phyloP scores from a whole-genome alignment of 768 basidiomycete species.

The Xerocomellus amylosporus region DNA sequence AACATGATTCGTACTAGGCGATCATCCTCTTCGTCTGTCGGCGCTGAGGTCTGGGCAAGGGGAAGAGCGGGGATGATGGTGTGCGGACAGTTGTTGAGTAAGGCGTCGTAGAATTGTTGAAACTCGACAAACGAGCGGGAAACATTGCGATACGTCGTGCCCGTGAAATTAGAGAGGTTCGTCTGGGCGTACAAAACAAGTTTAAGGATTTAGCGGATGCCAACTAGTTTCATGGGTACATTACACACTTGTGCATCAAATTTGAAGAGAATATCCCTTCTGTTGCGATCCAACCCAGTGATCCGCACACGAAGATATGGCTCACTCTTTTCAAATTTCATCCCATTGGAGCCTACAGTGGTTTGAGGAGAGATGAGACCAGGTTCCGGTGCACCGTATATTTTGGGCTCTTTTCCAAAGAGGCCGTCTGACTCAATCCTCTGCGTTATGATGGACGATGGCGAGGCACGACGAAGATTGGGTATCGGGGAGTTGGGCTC shows the following conservation, averaged over 20 bases:
- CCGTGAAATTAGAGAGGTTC: conserved; percentile 88
- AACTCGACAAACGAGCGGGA: conserved; percentile 95
- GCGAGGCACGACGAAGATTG: conserved; percentile 60
- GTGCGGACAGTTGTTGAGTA: conserved; percentile 89
- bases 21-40: conserved; percentile 98
- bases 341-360: conserved; percentile 63
- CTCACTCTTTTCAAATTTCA: conserved; percentile 69
- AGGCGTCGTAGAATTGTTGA: conserved; percentile 87
- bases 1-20: conserved; percentile 92
- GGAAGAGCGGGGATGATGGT: conserved; percentile 96
- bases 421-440: conserved; percentile 53
- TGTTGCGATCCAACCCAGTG: conserved; percentile 89
- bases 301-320: conserved; percentile 89
- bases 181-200: conserved; percentile 51
- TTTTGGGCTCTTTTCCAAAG: conserved; percentile 79
- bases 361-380: conserved; percentile 78
- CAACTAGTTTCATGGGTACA: neutral
- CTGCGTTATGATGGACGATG: conserved; percentile 47
- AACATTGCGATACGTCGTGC: conserved; percentile 87
- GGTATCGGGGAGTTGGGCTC: conserved; percentile 68
- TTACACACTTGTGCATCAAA: conserved; percentile 85
- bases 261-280: conserved; percentile 89
- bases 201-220: neutral
- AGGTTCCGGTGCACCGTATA: conserved; percentile 82
- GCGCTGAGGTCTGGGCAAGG: conserved; percentile 93